Base-by-base conservation (phyloP, 148 eudicot species). In the Euryodendron excelsum region DNA sequence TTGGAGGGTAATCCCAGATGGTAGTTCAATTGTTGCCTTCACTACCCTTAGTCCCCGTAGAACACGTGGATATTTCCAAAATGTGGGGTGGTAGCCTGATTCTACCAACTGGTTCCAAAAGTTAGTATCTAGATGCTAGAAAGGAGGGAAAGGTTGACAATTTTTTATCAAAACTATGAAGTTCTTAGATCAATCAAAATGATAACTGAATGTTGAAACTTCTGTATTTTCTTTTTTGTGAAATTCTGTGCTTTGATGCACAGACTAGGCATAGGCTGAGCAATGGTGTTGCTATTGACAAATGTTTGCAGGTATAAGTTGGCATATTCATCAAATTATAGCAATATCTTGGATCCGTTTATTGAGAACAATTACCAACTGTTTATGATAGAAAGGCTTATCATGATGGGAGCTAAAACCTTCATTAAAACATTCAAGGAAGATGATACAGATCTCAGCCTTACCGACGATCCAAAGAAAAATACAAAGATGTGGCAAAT, bases 371-470 rank as follows among this genome's bases (percentile, higher is more conserved):
- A 96, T 76, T 96, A 96, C 85, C 97, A 96, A 74, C 77, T 96
- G 47, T 96, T 96, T 79, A 93, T 96, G 98, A 84, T 93, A 77
- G 99, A 96, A 73, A 89, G 99, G 86, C 97, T 96, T 34, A 77
- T 96, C 21, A 39, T 91, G 89, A 89, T 80, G 90, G 98, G 99
- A 50, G 98, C 99, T 27, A 93, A 87, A 88, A 93, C 89, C 11
- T 84, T 90, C 74, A 89, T 96, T 21, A 82, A 69, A 75, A 96
- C 99, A 65, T 93, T 71, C 84, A 96, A 96, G 83, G 91, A 87
- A 72, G 91, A 85, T 5, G 93, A 88, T 80, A 84, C 86, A 7
- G 98, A 86, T 78, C 85, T 90, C 69, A 93, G 99, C 85, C 89
- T 96, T 1, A 88, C 92, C 1, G 99, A 93, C 53, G 98, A 96